Evolutionary conservation across 2,329 filamentous ascomycete species (phyloP).

Genomic region (Scytalidium sp.): DNA sequence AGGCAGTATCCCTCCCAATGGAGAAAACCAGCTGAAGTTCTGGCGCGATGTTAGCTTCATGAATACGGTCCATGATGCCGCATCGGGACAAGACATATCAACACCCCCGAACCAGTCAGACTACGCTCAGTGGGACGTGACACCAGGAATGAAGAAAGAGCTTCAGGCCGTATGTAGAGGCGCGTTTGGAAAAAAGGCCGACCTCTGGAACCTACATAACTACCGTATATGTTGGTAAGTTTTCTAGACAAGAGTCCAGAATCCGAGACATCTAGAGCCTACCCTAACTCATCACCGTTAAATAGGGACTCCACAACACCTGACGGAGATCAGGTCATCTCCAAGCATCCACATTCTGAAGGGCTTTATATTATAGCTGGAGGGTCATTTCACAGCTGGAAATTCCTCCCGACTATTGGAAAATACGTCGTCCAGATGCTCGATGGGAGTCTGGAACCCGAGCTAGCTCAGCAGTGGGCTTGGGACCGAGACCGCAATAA

Average conservation of each 20-base stretch:
- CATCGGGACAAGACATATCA: constrained; percentile 29
- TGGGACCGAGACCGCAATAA: constrained; percentile 51
- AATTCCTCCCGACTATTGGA: constrained; percentile 64
- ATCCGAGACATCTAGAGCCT: no score
- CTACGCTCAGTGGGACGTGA: not conserved
- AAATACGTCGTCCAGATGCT: constrained; percentile 59
- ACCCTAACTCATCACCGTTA: no score
- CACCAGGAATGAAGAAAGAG: not conserved
- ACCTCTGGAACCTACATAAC: not conserved
- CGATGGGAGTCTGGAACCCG: constrained; percentile 39
- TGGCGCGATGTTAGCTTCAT: constrained; percentile 58
- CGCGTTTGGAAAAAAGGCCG: not conserved
- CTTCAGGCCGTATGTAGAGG: not conserved
- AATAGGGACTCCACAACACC: not conserved
- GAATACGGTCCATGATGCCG: constrained; percentile 53
- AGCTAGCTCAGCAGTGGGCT: constrained; percentile 47
- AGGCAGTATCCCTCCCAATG: constrained; percentile 42
- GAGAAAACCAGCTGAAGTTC: constrained; percentile 59
- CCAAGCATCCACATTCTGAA: not conserved
- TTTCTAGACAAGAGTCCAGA: no score
- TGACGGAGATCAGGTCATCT: not conserved
- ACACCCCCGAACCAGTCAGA: not conserved
- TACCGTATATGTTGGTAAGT: not conserved
- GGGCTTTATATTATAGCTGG: constrained; percentile 58
- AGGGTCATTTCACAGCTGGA: constrained; percentile 66